These are phyloP conservation scores for Pseudogymnoascus pannorum DNA, from an alignment of 2,329 filamentous ascomycete species.

Conservation along the genomic window DNA sequence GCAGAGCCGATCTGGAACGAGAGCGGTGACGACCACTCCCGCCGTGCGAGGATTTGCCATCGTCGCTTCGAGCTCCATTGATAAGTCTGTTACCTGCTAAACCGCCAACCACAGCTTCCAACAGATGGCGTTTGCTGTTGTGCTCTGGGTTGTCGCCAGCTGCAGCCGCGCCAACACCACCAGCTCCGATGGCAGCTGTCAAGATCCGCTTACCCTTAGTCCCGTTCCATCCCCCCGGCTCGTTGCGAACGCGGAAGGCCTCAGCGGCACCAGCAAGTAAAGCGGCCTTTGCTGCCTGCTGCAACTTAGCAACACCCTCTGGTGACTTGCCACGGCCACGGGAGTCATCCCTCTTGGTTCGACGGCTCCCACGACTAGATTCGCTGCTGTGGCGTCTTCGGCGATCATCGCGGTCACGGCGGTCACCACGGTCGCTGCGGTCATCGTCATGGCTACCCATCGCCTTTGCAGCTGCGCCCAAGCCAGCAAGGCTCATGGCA, in stretches of 20 bases:
- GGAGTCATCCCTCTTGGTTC: constrained; percentile 44
- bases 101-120: constrained; percentile 83
- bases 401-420: constrained; percentile 32
- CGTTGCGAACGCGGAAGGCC: constrained; percentile 83
- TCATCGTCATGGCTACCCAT: constrained; percentile 37
- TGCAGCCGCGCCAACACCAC: constrained; percentile 73
- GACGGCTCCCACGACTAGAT: constrained; percentile 36
- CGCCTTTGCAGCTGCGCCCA: constrained; percentile 54
- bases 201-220: constrained; percentile 87
- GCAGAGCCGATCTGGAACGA: constrained; percentile 52
- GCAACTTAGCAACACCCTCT: constrained; percentile 53
- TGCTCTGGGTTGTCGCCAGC: constrained; percentile 58
- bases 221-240: constrained; percentile 82
- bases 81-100: constrained; percentile 78
- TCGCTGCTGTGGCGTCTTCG: constrained; percentile 34
- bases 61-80: constrained; percentile 62
- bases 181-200: constrained; percentile 79
- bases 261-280: constrained; percentile 85
- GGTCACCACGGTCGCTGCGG: constrained; percentile 34
- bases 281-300: constrained; percentile 86
- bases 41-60: constrained; percentile 26
- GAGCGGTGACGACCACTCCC: constrained; percentile 46
- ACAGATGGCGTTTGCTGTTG: constrained; percentile 74
- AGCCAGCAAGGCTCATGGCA: constrained; percentile 53
- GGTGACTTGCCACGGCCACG: constrained; percentile 36